Evolutionary conservation across 73 alveolate species (phyloP).

Genomic region (Paramecium sexaurelia): DNA sequence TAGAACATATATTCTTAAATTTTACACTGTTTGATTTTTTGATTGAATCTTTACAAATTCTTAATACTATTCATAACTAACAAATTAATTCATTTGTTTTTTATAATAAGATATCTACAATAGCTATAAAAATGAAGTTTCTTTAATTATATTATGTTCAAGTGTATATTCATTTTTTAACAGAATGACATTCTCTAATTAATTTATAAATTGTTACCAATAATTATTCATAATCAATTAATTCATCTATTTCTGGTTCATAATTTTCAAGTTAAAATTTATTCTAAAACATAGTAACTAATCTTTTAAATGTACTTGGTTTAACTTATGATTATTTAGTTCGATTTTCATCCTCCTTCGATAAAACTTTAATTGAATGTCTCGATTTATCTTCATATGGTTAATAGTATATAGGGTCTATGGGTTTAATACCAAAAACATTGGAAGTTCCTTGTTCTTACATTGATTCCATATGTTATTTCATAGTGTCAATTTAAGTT

Average conservation of each 20-base stretch:
- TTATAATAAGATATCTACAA: constrained; percentile 10
- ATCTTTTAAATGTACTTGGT: neutral
- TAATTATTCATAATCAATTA: constrained; percentile 15
- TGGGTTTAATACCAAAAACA: neutral
- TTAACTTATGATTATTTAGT: neutral
- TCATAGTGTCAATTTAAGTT: neutral
- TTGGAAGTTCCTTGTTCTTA: neutral
- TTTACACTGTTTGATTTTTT: neutral
- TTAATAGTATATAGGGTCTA: neutral
- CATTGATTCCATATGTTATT: neutral
- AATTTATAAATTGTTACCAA: neutral
- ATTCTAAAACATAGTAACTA: neutral
- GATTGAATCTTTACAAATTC: constrained; percentile 38
- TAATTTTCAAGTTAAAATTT: constrained; percentile 16
- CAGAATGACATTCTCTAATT: constrained; percentile 10
- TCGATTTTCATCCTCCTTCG: neutral
- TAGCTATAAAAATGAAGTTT: neutral
- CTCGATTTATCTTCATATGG: neutral
- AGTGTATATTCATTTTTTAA: neutral
- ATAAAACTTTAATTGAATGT: neutral
- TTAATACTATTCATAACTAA: neutral
- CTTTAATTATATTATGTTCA: neutral
- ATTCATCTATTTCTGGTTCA: constrained; percentile 24
- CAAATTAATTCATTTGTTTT: neutral
- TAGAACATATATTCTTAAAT: neutral